These are phyloP conservation scores for Harrya chromipes DNA, from an alignment of 768 basidiomycete species.

Conservation along the genomic window DNA sequence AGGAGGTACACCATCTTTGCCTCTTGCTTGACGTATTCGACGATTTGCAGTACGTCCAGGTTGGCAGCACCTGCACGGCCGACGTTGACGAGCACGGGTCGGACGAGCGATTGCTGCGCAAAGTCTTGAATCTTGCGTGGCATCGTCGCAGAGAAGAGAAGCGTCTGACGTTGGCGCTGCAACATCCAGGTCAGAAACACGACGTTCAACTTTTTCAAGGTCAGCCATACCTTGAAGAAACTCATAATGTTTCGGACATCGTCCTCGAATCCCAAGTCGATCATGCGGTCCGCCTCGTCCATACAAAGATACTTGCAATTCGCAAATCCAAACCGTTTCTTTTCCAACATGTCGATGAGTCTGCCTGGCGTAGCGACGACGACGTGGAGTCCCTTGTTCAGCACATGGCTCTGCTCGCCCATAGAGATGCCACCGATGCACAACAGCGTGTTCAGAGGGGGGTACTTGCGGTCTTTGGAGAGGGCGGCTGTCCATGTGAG, in stretches of 20 bases:
- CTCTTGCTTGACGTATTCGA: conserved; percentile 99
- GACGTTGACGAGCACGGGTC: conserved; percentile 93
- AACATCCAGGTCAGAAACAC: conserved; percentile 2
- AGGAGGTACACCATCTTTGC: conserved; percentile 99
- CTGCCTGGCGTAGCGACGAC: conserved; percentile 97
- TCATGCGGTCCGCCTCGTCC: conserved; percentile 99
- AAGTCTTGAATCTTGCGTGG: conserved; percentile 99
- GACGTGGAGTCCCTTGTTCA: conserved; percentile 90
- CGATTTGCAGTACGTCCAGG: conserved; percentile 92
- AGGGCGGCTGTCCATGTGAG: conserved; percentile 81
- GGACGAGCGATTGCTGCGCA: conserved; percentile 93
- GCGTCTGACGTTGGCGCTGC: conserved; percentile 92
- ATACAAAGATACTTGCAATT: conserved; percentile 96
- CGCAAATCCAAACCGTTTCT: conserved; percentile 87
- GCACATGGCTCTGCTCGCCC: conserved; percentile 91
- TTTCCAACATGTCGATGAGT: conserved; percentile 97
- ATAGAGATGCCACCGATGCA: conserved; percentile 99
- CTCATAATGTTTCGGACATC: conserved; percentile 99
- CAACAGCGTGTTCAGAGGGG: conserved; percentile 80
- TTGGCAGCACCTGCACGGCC: conserved; percentile 98
- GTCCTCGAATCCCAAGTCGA: conserved; percentile 98
- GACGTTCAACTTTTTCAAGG: not conserved
- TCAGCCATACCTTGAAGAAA: conserved; percentile 79
- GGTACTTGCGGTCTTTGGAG: conserved; percentile 77
- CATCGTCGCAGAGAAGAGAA: conserved; percentile 99